Evolutionary conservation across 2,329 filamentous ascomycete genomes (phyloP), one percentile per base, ranked within the genome.

Genomic region (Talaromyces piceae): DNA sequence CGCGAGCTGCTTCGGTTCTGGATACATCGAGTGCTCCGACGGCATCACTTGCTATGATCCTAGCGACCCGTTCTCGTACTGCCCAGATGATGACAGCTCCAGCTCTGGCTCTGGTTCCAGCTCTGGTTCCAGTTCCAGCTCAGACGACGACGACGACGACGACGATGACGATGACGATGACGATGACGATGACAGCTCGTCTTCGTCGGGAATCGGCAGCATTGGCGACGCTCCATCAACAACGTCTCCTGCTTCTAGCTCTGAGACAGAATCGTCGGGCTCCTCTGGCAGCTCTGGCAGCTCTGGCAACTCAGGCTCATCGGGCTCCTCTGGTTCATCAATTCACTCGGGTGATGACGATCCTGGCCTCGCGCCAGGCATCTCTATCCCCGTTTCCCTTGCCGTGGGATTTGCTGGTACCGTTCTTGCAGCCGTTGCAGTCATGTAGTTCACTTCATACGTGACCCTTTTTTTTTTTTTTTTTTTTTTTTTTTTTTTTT

Each of bases 1-100:
- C 26, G 47, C 28, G 13, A 53, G 51, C 27, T 53, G 51, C 41
- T 53, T 53, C 23, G 51, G 51, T 5, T 11, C 48, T 18, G 41
- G 30, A 7, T 50, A 45, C 28, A 27, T 20, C 5, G 48, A 50
- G 45, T 50, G 48, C 11, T 41, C 48, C 5, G 48, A 50, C 18
- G 48, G 41, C 9, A 3, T n/a, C 12, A 39, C 28, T 30, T 50
- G 48, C 23, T 50, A 50, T 25, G 9, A 45, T 25, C 41, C 31
- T 3, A 11, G 28, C 4, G 50, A 52, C n/a, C 23, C 50, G 6
- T 22, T 45, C 12, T 48, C 39, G 30, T 16, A 13, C 13, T 52
- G 50, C 27, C n/a, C n/a, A n/a, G n/a, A n/a, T n/a, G n/a, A n/a
- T n/a, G 50, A 30, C 20, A 30, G 6, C 23, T 27, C 41, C n/a